These are phyloP conservation scores for Penicillium herquei DNA, from an alignment of 495 filamentous ascomycete species.

Conservation along the genomic window DNA sequence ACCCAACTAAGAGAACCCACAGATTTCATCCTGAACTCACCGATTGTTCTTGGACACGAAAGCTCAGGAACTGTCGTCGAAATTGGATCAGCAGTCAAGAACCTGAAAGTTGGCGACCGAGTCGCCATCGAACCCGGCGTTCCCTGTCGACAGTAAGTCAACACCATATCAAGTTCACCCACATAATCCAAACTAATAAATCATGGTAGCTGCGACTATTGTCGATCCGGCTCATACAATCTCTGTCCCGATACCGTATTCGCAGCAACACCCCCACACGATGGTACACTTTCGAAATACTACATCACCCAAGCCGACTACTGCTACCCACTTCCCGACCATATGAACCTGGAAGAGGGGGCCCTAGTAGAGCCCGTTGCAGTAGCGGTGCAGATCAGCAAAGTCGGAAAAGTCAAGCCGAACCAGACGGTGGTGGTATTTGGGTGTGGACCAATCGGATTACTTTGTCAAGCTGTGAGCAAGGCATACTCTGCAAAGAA, in stretches of 20 bases:
- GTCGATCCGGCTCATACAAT: conserved; percentile 42
- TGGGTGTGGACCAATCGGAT: conserved; percentile 81
- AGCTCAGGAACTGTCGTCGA: conserved; percentile 61
- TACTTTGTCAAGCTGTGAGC: conserved; percentile 75
- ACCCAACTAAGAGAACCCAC: background rate
- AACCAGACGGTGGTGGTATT: conserved; percentile 79
- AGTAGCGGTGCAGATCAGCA: conserved; percentile 77
- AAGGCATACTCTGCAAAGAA: conserved; percentile 70
- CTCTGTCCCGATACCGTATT: conserved; percentile 67
- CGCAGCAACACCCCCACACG: conserved; percentile 79
- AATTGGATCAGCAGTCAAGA: conserved; percentile 55
- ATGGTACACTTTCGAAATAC: conserved; percentile 78
- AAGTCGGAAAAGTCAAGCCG: conserved; percentile 64
- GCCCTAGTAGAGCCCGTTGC: conserved; percentile 80
- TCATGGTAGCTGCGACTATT: conserved; percentile 39
- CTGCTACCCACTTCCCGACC: conserved; percentile 73
- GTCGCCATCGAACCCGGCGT: conserved; percentile 81
- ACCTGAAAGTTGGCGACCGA: conserved; percentile 62
- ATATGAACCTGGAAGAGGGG: conserved; percentile 74
- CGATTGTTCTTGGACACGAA: conserved; percentile 68
- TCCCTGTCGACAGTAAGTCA: conserved; percentile 57
- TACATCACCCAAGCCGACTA: conserved; percentile 73
- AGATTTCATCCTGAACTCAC: conserved; percentile 66
- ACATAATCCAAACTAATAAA: background rate
- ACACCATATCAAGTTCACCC: background rate